Conservation (phyloP, 257 asterid genomes). For the Przewalskia tangutica region DNA sequence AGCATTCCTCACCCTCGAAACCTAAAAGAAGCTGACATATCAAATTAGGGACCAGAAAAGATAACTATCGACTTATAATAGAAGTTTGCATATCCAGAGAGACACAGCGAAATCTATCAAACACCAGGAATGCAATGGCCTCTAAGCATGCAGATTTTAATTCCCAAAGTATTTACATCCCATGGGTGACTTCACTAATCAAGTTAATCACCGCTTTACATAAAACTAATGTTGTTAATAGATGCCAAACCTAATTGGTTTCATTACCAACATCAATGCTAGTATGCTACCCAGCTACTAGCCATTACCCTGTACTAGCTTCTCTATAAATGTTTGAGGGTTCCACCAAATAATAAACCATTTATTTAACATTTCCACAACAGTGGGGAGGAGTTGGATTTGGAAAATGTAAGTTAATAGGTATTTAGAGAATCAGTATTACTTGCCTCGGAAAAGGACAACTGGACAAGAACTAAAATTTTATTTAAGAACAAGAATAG, state of each 20-base stretch:
- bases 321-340: neutral
- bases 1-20: conserved; percentile 93
- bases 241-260: neutral
- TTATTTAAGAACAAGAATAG: neutral
- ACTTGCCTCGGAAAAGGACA: neutral
- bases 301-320: neutral
- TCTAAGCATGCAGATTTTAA: neutral
- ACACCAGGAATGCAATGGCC: neutral
- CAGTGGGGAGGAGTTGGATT: neutral
- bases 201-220: neutral
- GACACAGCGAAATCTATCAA: neutral
- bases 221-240: neutral
- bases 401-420: neutral
- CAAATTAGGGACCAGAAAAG: neutral
- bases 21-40: conserved; percentile 36
- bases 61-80: neutral
- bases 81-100: neutral
- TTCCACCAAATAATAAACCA: neutral
- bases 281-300: neutral
- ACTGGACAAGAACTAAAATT: neutral
- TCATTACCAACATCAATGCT: neutral
- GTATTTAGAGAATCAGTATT: neutral
- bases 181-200: neutral
- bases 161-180: neutral
- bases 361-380: neutral